Conservation (phyloP, 1,284 basidiomycete genomes). For the Blastosporella zonata region DNA sequence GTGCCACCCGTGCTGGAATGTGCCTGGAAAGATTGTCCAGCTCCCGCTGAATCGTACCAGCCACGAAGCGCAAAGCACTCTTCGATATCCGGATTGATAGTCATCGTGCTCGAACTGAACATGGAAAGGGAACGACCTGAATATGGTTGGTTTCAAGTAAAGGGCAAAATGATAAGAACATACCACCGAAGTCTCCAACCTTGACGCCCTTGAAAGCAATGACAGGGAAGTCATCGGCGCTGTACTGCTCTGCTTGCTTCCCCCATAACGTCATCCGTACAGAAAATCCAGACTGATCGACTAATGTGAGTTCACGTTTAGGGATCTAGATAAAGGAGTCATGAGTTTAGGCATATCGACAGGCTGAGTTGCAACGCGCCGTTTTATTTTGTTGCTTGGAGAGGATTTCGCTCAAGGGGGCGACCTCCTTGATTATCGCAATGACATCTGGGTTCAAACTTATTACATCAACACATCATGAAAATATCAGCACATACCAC, state of each 20-base stretch:
- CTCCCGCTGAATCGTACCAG: conserved; percentile 83
- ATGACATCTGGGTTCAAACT: conserved; percentile 66
- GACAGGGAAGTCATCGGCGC: conserved; percentile 55
- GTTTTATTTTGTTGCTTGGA: conserved; percentile 72
- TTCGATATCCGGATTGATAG: conserved; percentile 84
- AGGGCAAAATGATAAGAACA: conserved; percentile 13
- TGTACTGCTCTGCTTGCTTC: conserved; percentile 87
- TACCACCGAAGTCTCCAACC: conserved; percentile 92
- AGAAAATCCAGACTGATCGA: conserved; percentile 80
- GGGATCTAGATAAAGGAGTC: conserved; percentile 49
- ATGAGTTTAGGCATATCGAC: background rate
- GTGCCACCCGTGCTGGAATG: conserved; percentile 50
- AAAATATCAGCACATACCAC: conserved; percentile 52
- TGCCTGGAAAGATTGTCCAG: conserved; percentile 63
- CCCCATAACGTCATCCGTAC: conserved; percentile 95
- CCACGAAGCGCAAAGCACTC: conserved; percentile 87
- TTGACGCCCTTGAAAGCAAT: conserved; percentile 95
- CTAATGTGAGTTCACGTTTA: conserved; percentile 87
- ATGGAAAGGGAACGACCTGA: conserved; percentile 74
- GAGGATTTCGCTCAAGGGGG: conserved; percentile 65
- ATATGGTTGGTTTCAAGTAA: conserved; percentile 12
- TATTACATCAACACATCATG: conserved; percentile 19
- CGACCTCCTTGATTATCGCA: conserved; percentile 80
- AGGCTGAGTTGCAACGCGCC: conserved; percentile 37
- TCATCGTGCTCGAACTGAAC: conserved; percentile 58